phyloP scores from a whole-genome alignment of 2,329 filamentous ascomycete species.

The Stagonosporopsis rhizophila region DNA sequence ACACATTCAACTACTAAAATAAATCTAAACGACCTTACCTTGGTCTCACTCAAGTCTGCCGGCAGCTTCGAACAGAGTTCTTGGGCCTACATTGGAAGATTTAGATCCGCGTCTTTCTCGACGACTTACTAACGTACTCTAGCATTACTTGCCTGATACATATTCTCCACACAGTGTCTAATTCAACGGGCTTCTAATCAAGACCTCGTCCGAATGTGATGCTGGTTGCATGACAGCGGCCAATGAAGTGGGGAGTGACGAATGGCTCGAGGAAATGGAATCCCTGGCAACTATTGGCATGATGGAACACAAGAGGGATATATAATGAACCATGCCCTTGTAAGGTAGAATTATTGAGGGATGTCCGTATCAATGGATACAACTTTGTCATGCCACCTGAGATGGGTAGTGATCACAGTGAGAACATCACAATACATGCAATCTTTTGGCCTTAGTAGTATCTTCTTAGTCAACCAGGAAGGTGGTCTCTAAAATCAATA shows the following conservation, averaged over 20 bases:
- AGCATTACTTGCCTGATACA: too few relatives aligned
- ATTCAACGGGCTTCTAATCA: too few relatives aligned
- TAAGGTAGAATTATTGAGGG: background rate
- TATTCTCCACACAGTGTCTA: too few relatives aligned
- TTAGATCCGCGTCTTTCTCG: background rate
- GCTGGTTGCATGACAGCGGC: background rate
- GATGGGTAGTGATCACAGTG: too few relatives aligned
- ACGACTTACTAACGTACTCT: background rate
- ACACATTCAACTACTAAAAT: too few relatives aligned
- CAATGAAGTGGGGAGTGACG: background rate
- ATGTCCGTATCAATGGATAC: too few relatives aligned
- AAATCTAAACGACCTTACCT: background rate
- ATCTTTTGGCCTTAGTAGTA: too few relatives aligned
- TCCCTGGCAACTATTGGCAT: background rate
- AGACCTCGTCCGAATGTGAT: background rate
- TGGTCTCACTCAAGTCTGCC: slow-evolving; percentile 1
- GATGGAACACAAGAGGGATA: background rate
- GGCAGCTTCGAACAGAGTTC: background rate
- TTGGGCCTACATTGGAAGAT: background rate
- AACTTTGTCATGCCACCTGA: too few relatives aligned
- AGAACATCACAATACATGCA: too few relatives aligned
- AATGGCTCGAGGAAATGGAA: background rate
- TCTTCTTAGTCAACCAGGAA: too few relatives aligned
- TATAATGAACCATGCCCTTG: background rate
- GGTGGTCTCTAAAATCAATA: too few relatives aligned